phyloP scores from a whole-genome alignment of 2,329 filamentous ascomycete genomes.

The Calycina marina region DNA sequence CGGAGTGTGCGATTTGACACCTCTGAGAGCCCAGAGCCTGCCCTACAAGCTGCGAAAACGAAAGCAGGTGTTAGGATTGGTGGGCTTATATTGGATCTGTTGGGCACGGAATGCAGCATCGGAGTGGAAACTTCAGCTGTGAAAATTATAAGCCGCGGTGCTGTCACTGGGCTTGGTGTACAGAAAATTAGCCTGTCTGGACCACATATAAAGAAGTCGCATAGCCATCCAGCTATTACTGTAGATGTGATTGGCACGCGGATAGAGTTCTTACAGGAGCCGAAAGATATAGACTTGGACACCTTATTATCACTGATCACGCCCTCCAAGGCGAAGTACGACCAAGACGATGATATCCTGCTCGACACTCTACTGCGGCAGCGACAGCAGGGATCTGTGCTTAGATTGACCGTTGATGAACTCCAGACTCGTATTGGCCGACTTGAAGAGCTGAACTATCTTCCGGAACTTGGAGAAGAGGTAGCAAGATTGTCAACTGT shows the following conservation, averaged over 20 bases:
- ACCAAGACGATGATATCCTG: constrained; percentile 84
- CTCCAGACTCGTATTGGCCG: constrained; percentile 48
- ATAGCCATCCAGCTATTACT: constrained; percentile 43
- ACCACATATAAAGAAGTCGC: constrained; percentile 42
- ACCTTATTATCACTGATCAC: constrained; percentile 74
- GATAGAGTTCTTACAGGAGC: constrained; percentile 56
- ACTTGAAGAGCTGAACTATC: constrained; percentile 47
- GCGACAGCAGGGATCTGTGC: constrained; percentile 69
- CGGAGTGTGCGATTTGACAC: constrained; percentile 46
- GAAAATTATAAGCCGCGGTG: constrained; percentile 63
- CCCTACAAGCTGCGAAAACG: constrained; percentile 17
- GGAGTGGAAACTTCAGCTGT: constrained; percentile 65
- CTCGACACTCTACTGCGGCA: constrained; percentile 82
- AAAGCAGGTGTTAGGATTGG: constrained; percentile 69
- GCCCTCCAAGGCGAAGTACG: constrained; percentile 78
- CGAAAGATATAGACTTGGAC: constrained; percentile 69
- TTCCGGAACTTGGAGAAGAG: constrained; percentile 64
- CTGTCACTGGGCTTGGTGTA: constrained; percentile 58
- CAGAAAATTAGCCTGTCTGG: constrained; percentile 63
- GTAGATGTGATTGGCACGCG: constrained; percentile 51
- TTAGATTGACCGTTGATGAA: constrained; percentile 53
- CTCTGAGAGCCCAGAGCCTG: constrained; percentile 20
- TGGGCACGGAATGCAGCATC: constrained; percentile 63
- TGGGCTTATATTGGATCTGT: constrained; percentile 60
- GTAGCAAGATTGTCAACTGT: constrained; percentile 72